Conservation (phyloP, 768 basidiomycete genomes). For the Hypholoma sublateritium region DNA sequence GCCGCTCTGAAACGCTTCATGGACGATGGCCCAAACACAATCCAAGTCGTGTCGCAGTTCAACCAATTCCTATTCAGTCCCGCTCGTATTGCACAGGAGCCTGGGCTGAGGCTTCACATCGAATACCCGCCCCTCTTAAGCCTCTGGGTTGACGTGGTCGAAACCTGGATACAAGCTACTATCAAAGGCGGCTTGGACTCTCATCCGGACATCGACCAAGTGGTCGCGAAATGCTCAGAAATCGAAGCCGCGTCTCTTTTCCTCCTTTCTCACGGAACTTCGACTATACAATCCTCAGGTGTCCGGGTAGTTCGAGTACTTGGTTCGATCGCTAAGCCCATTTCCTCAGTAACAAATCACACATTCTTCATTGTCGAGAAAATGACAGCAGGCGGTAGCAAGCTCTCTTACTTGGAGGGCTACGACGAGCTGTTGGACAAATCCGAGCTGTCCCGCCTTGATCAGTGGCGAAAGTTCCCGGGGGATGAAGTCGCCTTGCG, state of each 20-base stretch:
- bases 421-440: conserved; percentile 68
- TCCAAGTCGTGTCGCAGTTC: conserved; percentile 61
- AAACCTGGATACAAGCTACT: conserved; percentile 60
- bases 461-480: conserved; percentile 63
- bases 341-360: conserved; percentile 33
- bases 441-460: conserved; percentile 57
- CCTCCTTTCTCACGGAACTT: conserved; percentile 59
- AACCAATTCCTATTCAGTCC: conserved; percentile 77
- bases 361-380: conserved; percentile 46
- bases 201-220: conserved; percentile 40
- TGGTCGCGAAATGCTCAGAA: conserved; percentile 52
- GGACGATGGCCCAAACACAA: conserved; percentile 53
- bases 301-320: conserved; percentile 64
- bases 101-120: conserved; percentile 59
- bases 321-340: conserved; percentile 44
- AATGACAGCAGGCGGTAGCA: conserved; percentile 42
- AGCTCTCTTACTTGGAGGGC: conserved; percentile 51
- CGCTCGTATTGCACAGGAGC: conserved; percentile 57
- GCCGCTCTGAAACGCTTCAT: conserved; percentile 73
- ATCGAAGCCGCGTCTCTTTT: conserved; percentile 76
- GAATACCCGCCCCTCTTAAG: conserved; percentile 67
- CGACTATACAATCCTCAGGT: conserved; percentile 55
- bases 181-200: conserved; percentile 40
- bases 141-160: conserved; percentile 74
- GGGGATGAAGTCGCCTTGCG: conserved; percentile 58